Percentiles rank a stretch among this genome's conserved stretches.
These are phyloP conservation scores for Chrysanthemum seticuspe DNA, from an alignment of 129 eudicot genomes.

Conservation along the genomic window DNA sequence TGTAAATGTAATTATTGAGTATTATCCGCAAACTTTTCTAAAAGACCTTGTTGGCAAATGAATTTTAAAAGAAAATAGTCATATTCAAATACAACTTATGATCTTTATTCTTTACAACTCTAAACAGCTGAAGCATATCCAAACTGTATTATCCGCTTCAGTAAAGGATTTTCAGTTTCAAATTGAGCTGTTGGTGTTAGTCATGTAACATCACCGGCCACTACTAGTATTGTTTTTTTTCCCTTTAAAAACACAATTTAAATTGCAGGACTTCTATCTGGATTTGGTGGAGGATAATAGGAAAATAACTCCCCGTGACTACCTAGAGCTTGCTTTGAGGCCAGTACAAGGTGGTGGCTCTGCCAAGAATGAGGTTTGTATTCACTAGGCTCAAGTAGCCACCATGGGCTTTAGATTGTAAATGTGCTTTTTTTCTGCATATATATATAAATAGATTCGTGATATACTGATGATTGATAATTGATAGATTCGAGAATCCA, in stretches of 20 bases:
- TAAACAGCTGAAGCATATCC: too few species aligned
- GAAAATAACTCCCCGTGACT: constrained; percentile 96
- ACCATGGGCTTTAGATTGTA: not conserved
- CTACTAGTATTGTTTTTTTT: constrained; percentile 2
- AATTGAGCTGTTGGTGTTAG: not conserved
- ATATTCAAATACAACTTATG: too few species aligned
- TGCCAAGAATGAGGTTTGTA: constrained; percentile 84
- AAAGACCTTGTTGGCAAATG: too few species aligned
- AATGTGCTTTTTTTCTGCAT: constrained; percentile 6
- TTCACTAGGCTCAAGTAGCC: constrained; percentile 2
- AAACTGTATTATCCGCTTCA: too few species aligned
- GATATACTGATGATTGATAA: constrained; percentile 20
- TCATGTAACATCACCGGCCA: not conserved
- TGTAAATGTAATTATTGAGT: too few species aligned
- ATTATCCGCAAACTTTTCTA: too few species aligned
- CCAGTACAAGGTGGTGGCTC: constrained; percentile 85
- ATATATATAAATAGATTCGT: constrained; percentile 4
- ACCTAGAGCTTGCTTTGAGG: constrained; percentile 88
- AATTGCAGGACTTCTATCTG: constrained; percentile 84
- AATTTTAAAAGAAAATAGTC: too few species aligned
- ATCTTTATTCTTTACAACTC: too few species aligned
- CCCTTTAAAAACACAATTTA: not conserved
- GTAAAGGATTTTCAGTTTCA: too few species aligned
- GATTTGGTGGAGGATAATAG: constrained; percentile 89
- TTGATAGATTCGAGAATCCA: constrained; percentile 90